These are phyloP conservation scores for Colletotrichum salicis DNA, from an alignment of 2,329 filamentous ascomycete genomes.

Conservation along the genomic window DNA sequence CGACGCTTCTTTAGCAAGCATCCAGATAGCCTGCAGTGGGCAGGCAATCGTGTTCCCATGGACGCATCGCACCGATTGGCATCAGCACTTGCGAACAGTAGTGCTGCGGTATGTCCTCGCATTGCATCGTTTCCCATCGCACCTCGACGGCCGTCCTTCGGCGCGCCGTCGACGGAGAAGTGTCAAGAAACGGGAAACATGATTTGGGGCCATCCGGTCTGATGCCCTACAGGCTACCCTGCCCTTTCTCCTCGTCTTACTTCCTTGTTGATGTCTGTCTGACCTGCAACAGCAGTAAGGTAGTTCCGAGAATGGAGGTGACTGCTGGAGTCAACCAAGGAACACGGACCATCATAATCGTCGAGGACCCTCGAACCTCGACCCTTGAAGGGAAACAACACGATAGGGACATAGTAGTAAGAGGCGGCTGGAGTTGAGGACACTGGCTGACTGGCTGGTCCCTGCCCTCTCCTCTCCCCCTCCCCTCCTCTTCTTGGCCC, in stretches of 20 bases:
- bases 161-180: slow-evolving; percentile 1
- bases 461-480: slow-evolving; percentile 12
- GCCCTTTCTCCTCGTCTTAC: not conserved
- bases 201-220: slow-evolving; percentile 16
- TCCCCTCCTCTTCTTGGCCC: slow-evolving; percentile 28
- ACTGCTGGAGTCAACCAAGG: slow-evolving; percentile 22
- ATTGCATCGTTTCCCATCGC: slow-evolving; percentile 6
- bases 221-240: slow-evolving; percentile 1
- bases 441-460: slow-evolving; percentile 1
- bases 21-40: slow-evolving; percentile 9
- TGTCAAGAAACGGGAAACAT: slow-evolving; percentile 6
- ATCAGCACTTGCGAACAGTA: slow-evolving; percentile 35
- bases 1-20: slow-evolving; percentile 34
- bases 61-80: slow-evolving; percentile 28
- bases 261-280: slow-evolving; percentile 8
- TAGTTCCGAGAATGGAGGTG: not conserved
- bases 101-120: slow-evolving; percentile 24
- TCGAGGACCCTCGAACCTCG: slow-evolving; percentile 26
- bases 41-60: slow-evolving; percentile 1
- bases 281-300: not conserved
- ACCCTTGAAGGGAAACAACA: slow-evolving; percentile 23
- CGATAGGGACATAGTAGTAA: slow-evolving; percentile 21
- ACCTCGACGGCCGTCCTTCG: not conserved
- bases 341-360: slow-evolving; percentile 25
- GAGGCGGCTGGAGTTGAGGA: slow-evolving; percentile 29